phyloP scores from a whole-genome alignment of 495 filamentous ascomycete genomes.

The Neurospora sp. region DNA sequence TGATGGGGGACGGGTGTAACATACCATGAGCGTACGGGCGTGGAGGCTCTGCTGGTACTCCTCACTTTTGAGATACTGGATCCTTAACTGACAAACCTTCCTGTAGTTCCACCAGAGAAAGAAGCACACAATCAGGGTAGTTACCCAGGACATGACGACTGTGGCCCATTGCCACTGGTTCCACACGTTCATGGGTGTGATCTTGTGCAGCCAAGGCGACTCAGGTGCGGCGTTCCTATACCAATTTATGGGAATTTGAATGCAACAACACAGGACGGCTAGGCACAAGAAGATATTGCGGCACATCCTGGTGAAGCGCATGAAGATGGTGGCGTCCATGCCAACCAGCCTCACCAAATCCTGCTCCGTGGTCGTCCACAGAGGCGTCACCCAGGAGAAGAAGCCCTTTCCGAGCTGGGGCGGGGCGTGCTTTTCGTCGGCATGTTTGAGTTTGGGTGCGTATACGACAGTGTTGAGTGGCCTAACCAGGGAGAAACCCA shows the following conservation, averaged over 20 bases:
- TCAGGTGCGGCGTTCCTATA: constrained; percentile 41
- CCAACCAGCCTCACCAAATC: constrained; percentile 70
- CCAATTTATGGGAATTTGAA: constrained; percentile 80
- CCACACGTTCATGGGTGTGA: constrained; percentile 47
- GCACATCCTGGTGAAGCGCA: constrained; percentile 85
- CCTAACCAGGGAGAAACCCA: constrained; percentile 79
- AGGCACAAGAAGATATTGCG: constrained; percentile 76
- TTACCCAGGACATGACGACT: constrained; percentile 68
- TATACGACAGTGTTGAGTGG: constrained; percentile 88
- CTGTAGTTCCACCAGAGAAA: constrained; percentile 91
- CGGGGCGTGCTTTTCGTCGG: constrained; percentile 85
- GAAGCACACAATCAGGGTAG: constrained; percentile 62
- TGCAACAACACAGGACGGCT: constrained; percentile 59
- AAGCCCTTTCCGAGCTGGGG: constrained; percentile 79
- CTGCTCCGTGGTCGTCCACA: constrained; percentile 65
- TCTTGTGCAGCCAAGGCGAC: constrained; percentile 39
- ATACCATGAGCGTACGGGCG: constrained; percentile 79
- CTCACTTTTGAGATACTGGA: constrained; percentile 71
- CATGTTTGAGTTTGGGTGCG: constrained; percentile 87
- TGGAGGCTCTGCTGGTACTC: constrained; percentile 88
- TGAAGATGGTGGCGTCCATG: constrained; percentile 82
- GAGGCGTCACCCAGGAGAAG: constrained; percentile 74
- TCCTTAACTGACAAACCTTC: constrained; percentile 56
- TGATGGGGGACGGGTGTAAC: constrained; percentile 7
- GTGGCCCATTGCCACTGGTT: constrained; percentile 64